These are phyloP conservation scores for Vitis riparia DNA, from an alignment of 164 flowering plant genomes.

Conservation along the genomic window DNA sequence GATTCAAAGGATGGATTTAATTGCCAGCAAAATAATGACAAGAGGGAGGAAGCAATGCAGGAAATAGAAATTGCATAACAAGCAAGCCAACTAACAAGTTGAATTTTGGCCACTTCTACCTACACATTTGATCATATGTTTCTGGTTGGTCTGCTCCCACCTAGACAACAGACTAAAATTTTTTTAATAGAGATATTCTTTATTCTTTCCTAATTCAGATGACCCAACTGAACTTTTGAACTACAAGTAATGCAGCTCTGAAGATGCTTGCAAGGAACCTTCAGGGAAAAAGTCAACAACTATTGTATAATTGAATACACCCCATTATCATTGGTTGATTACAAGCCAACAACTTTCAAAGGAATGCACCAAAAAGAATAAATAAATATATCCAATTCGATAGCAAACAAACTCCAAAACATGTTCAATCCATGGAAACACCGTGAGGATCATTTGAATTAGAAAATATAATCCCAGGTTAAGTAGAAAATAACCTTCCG, in stretches of 20 bases:
- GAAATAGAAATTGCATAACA: neutral
- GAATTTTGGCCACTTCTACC: neutral
- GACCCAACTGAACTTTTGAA: neutral
- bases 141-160: neutral
- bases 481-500: neutral
- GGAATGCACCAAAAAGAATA: too few species aligned
- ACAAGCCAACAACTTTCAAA: too few species aligned
- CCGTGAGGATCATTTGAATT: neutral
- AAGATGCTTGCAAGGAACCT: neutral
- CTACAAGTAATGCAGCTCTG: neutral
- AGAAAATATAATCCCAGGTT: neutral
- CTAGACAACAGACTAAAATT: neutral
- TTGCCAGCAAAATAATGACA: neutral
- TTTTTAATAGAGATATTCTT: too few species aligned
- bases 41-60: neutral
- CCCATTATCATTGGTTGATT: too few species aligned
- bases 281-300: too few species aligned
- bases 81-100: neutral
- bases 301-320: too few species aligned
- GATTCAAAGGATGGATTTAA: neutral
- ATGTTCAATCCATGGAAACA: neutral
- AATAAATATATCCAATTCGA: neutral
- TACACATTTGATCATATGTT: neutral
- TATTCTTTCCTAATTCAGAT: neutral
- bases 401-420: neutral